These are phyloP conservation scores for Trichoderma harzianum DNA, from an alignment of 2,329 filamentous ascomycete species.

Conservation along the genomic window DNA sequence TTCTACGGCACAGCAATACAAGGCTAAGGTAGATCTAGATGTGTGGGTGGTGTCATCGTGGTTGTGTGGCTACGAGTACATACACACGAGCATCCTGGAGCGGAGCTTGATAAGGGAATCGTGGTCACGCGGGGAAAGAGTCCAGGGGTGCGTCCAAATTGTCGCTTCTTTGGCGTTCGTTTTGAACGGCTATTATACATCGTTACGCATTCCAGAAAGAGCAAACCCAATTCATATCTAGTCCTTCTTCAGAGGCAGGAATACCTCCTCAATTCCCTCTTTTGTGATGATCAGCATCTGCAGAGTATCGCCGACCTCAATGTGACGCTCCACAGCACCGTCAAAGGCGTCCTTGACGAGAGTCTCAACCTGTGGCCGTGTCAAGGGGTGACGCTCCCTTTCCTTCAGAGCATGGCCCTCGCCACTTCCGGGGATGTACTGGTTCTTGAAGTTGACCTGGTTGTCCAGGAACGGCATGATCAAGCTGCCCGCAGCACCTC, in stretches of 20 bases:
- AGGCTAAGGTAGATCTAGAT: neutral
- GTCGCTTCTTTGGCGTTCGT: neutral
- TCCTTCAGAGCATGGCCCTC: constrained; percentile 76
- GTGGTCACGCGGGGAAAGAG: constrained; percentile 10
- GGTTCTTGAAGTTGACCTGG: constrained; percentile 99
- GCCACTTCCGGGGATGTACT: constrained; percentile 85
- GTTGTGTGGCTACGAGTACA: neutral
- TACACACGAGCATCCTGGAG: neutral
- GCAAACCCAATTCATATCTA: constrained; percentile 40
- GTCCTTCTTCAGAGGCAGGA: constrained; percentile 84
- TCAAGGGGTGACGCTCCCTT: constrained; percentile 66
- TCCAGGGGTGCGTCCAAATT: constrained; percentile 2
- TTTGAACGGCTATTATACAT: constrained; percentile 32
- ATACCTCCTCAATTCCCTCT: constrained; percentile 83
- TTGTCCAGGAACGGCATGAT: constrained; percentile 99
- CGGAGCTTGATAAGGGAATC: constrained; percentile 11
- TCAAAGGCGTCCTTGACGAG: constrained; percentile 97
- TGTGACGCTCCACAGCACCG: constrained; percentile 96
- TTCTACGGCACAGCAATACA: neutral
- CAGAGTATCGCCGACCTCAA: constrained; percentile 93
- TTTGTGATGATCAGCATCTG: constrained; percentile 93
- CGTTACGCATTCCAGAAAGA: constrained; percentile 18
- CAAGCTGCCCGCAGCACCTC: constrained; percentile 84
- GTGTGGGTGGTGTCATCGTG: neutral
- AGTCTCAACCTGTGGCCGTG: constrained; percentile 71